Percentiles rank a stretch among this genome's conserved stretches.
Conservation (phyloP, 176 grass and related monocot genomes). For the Miscanthus lutarioriparius region DNA sequence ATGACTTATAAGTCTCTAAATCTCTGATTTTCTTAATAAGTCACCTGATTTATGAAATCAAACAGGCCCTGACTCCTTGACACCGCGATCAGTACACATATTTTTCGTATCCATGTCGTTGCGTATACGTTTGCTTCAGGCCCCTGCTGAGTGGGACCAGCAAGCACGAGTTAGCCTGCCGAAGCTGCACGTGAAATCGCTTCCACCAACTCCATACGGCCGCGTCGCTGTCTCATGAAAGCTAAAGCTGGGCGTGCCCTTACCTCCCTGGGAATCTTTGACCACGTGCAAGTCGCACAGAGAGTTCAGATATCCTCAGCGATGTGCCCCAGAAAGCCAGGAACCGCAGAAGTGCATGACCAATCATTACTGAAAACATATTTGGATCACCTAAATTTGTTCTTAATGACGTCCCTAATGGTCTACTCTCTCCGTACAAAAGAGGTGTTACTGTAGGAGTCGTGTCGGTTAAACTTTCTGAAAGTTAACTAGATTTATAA, state of each 20-base stretch:
- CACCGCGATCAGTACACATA: too few relatives aligned
- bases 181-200: constrained; percentile 22
- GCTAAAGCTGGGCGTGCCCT: background rate
- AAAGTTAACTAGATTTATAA: too few relatives aligned
- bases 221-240: constrained; percentile 32
- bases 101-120: background rate
- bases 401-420: too few relatives aligned
- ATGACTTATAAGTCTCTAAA: too few relatives aligned
- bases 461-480: too few relatives aligned
- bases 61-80: too few relatives aligned
- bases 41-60: too few relatives aligned
- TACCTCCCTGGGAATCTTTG: constrained; percentile 40
- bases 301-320: constrained; percentile 19
- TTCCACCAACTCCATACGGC: constrained; percentile 34
- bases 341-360: background rate
- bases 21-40: too few relatives aligned
- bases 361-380: background rate
- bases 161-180: background rate
- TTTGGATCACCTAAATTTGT: background rate
- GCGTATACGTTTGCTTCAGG: background rate
- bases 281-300: constrained; percentile 40
- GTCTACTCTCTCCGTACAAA: too few relatives aligned
- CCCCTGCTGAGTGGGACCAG: background rate
- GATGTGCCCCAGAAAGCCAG: constrained; percentile 7
- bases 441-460: too few relatives aligned